Percentiles rank a stretch among this genome's conserved stretches.
Conservation (phyloP, 345 rosid genomes). For the Gynandropsis gynandra region DNA sequence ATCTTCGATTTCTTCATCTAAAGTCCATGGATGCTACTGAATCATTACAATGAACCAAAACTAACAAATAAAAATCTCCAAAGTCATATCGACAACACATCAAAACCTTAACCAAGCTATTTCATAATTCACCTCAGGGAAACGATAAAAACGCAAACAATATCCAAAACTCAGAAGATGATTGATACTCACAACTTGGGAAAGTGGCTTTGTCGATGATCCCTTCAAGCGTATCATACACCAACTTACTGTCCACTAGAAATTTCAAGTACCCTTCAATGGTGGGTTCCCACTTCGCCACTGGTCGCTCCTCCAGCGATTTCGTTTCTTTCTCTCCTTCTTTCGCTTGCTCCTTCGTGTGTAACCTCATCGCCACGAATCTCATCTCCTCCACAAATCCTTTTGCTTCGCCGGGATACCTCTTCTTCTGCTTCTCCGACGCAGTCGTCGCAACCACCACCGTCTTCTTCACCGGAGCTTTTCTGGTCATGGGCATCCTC, state of each 20-base stretch:
- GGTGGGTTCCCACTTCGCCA: constrained; percentile 73
- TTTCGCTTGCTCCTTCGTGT: constrained; percentile 76
- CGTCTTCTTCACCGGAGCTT: not conserved
- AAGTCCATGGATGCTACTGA: too few species aligned
- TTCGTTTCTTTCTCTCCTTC: constrained; percentile 82
- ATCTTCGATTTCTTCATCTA: too few species aligned
- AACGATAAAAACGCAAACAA: too few species aligned
- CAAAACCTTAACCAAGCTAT: too few species aligned
- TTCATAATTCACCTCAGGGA: too few species aligned
- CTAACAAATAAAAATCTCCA: too few species aligned
- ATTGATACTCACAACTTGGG: constrained; percentile 59
- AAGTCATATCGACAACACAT: too few species aligned
- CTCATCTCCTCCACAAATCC: constrained; percentile 99
- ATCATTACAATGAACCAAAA: too few species aligned
- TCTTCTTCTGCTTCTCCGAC: constrained; percentile 60
- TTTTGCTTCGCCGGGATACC: constrained; percentile 83
- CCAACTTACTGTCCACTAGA: constrained; percentile 87
- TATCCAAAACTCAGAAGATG: not conserved
- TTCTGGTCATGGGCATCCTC: constrained; percentile 37
- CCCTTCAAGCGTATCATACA: constrained; percentile 77
- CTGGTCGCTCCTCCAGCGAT: constrained; percentile 57
- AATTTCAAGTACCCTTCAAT: constrained; percentile 80
- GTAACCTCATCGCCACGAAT: constrained; percentile 90
- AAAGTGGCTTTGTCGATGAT: constrained; percentile 53
- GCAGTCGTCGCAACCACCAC: constrained; percentile 44